Evolutionary conservation across 495 filamentous ascomycete species (phyloP), one percentile per base, ranked within the genome.

Genomic region (Endocarpon pusillum): DNA sequence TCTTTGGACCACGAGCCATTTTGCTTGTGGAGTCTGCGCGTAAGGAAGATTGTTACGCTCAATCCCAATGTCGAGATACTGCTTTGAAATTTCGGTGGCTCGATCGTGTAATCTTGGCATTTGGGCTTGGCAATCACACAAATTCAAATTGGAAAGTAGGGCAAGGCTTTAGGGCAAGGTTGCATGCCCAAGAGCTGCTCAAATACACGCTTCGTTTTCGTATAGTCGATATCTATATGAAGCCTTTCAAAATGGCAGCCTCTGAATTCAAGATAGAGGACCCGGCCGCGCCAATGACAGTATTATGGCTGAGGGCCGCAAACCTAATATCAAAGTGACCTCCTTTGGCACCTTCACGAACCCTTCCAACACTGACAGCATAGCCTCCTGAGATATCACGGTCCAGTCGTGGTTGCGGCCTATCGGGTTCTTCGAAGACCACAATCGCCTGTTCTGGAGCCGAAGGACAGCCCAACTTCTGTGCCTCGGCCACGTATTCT

Each of bases 231-330:
- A 19, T 45, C 59, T 67, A 86, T 42, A 84, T 64, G 43, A 75
- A 81, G 6, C 86, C 89, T 59, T 85, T 91, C 32, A 94, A 67
- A 17, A 94, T 72, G 22, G 87, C 86, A 21, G 85, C 82, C 53
- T 94, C 89, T 9, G 85, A 82, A 52, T 94, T 94, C 37, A 97
- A 57, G 51, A 94, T 91, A 11, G 82, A 92, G 6, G 81, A 89
- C 21, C 89, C 89, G 7, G 89, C 85, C 23, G 89, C 89, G 43
- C 86, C 87, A 49, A 97, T 86, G 27, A 97, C 75, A 28, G 86
- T 87, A 50, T 89, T 92, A 52, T 89, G 83, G 35, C 75, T 82
- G 44, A 89, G 52, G 3, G 78, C 74, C 21, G 80, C 80, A 52
- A 89, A 89, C 45, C 81, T 75, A 38, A 87, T 61, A 54, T 89